These are phyloP conservation scores for Auxenochlorella pyrenoidosa DNA, from an alignment of 139 green algal species.

Conservation along the genomic window DNA sequence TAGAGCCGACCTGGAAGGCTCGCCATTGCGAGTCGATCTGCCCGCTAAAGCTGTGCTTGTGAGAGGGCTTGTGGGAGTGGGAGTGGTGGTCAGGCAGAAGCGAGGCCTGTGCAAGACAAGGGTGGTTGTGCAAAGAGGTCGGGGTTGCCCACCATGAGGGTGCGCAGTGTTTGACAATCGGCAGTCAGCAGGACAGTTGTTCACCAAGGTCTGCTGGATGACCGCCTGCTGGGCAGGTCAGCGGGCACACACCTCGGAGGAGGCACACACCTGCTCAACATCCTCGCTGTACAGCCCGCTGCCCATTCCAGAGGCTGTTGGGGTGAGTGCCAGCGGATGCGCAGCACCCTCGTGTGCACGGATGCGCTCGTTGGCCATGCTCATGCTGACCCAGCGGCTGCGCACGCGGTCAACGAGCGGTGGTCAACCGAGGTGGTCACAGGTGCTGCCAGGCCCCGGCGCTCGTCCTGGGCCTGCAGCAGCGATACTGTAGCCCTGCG, in stretches of 20 bases:
- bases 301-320: background rate
- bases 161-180: too few species aligned
- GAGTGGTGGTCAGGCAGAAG: background rate
- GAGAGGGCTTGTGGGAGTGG: background rate
- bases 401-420: background rate
- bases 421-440: background rate
- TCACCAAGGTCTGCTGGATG: too few species aligned
- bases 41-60: background rate
- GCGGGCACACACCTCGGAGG: background rate
- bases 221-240: background rate
- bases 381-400: background rate
- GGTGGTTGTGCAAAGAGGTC: too few species aligned
- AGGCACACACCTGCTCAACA: background rate
- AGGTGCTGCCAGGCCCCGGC: too few species aligned
- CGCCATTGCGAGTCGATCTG: background rate
- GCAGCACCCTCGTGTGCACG: background rate
- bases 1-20: background rate
- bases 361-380: too few species aligned
- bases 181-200: too few species aligned
- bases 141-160: too few species aligned
- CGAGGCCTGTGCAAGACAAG: background rate
- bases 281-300: background rate
- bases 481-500: too few species aligned
- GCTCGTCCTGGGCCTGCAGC: too few species aligned
- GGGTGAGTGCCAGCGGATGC: background rate